These are phyloP conservation scores for Malus hybrid DNA, from an alignment of 331 rosid species.

Conservation along the genomic window DNA sequence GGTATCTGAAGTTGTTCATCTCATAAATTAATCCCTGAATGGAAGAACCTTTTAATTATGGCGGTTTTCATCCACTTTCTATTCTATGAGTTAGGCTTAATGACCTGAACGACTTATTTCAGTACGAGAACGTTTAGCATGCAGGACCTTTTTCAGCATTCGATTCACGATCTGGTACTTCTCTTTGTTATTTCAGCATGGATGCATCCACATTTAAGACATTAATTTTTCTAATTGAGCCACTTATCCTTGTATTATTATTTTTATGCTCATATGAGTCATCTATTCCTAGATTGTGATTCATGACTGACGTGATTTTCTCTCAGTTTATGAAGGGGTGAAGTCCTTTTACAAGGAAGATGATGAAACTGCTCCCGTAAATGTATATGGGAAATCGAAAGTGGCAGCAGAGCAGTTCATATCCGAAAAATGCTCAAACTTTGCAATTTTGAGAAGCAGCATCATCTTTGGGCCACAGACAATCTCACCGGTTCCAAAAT, in stretches of 20 bases:
- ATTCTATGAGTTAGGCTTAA: not conserved
- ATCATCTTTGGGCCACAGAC: constrained; percentile 94
- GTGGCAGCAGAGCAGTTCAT: constrained; percentile 71
- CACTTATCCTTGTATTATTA: not conserved
- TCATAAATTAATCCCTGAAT: not conserved
- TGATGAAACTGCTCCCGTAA: constrained; percentile 56
- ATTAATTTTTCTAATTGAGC: not conserved
- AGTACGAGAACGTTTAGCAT: not conserved
- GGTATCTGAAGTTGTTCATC: not conserved
- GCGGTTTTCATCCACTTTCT: not conserved
- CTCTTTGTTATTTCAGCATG: not conserved
- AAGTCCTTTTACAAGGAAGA: constrained; percentile 88
- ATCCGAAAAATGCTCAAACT: constrained; percentile 55
- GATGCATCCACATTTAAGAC: not conserved
- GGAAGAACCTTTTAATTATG: not conserved
- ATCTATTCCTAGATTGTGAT: constrained; percentile 14
- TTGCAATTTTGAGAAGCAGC: constrained; percentile 82
- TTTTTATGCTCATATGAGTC: not conserved
- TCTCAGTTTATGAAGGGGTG: constrained; percentile 80
- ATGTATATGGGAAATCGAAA: constrained; percentile 83
- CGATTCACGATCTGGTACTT: not conserved
- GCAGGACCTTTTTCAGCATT: not conserved
- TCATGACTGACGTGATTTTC: constrained; percentile 20
- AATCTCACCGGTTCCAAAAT: constrained; percentile 73
- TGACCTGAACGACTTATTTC: not conserved